Percentiles rank a stretch among this genome's conserved stretches.
These are phyloP conservation scores for Rhodotorula paludigena DNA, from an alignment of 768 basidiomycete species.

Conservation along the genomic window DNA sequence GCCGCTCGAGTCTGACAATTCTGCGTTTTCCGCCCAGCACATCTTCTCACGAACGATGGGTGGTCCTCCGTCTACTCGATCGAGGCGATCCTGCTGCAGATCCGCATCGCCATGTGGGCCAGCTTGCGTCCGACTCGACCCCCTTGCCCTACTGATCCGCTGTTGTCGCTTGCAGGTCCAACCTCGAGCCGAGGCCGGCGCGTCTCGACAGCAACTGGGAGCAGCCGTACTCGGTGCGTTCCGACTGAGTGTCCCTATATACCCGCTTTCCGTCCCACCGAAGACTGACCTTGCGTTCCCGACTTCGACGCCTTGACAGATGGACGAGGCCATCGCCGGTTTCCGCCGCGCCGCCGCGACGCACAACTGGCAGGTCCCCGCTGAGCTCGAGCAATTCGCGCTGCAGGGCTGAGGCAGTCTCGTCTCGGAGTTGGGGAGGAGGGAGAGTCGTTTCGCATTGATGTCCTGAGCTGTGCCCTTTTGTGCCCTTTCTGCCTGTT, in stretches of 20 bases:
- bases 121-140: too few species aligned
- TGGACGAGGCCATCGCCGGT: constrained; percentile 60
- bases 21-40: constrained; percentile 42
- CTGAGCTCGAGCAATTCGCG: constrained; percentile 17
- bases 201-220: constrained; percentile 56
- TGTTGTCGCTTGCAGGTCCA: constrained; percentile 48
- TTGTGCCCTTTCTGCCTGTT: too few species aligned
- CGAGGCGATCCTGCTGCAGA: constrained; percentile 55
- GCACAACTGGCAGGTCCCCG: constrained; percentile 56
- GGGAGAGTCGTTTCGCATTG: too few species aligned
- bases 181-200: constrained; percentile 62
- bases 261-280: too few species aligned
- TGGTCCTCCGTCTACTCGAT: constrained; percentile 40
- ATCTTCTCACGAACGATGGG: constrained; percentile 68
- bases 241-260: background rate
- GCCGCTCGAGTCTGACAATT: background rate
- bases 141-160: too few species aligned
- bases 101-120: constrained; percentile 57
- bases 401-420: background rate
- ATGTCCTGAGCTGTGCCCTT: too few species aligned
- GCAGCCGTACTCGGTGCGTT: constrained; percentile 7
- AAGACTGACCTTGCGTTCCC: too few species aligned
- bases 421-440: background rate
- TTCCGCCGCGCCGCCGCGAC: constrained; percentile 62
- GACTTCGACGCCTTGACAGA: too few species aligned